phyloP scores from a whole-genome alignment of 2,329 filamentous ascomycete species.

The Aspergillus viridinutans region DNA sequence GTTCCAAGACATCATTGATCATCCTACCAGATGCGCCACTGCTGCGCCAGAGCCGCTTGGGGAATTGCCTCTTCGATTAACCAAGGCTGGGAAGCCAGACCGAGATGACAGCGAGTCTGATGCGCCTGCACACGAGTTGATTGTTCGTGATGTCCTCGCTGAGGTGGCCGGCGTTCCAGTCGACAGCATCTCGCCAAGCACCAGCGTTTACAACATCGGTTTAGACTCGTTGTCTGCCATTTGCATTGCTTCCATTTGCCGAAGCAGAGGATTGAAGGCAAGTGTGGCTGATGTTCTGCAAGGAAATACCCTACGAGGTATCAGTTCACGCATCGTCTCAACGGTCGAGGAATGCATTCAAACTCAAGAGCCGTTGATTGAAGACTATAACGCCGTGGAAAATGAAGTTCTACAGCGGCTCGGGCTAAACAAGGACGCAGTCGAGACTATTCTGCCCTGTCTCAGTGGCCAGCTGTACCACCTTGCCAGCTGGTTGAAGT shows the following conservation, averaged over 20 bases:
- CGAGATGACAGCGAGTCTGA: not conserved
- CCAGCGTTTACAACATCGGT: constrained; percentile 30
- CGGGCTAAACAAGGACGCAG: constrained; percentile 9
- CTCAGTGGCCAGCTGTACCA: constrained; percentile 32
- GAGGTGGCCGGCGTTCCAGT: constrained; percentile 17
- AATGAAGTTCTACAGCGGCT: constrained; percentile 12
- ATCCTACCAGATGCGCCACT: constrained; percentile 21
- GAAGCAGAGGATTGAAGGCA: constrained; percentile 21
- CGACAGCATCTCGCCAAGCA: constrained; percentile 19
- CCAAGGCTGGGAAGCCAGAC: not conserved
- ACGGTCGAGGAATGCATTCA: constrained; percentile 1
- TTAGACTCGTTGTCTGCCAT: constrained; percentile 31
- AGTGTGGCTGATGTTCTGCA: constrained; percentile 31
- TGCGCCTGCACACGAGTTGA: constrained; percentile 11
- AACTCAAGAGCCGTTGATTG: constrained; percentile 8
- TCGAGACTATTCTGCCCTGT: constrained; percentile 29
- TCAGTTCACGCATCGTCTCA: constrained; percentile 19
- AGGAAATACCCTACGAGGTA: constrained; percentile 27
- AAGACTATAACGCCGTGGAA: constrained; percentile 10
- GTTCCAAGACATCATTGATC: constrained; percentile 26
- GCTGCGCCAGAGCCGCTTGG: constrained; percentile 19
- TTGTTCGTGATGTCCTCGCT: constrained; percentile 20
- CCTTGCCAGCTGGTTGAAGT: constrained; percentile 30
- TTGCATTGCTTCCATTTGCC: constrained; percentile 24
- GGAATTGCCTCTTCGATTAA: constrained; percentile 17